A percentile compares a stretch with the other conserved stretches of the same genome.
Conservation (phyloP, 2,329 filamentous ascomycete genomes). For the Fusarium oxysporum region DNA sequence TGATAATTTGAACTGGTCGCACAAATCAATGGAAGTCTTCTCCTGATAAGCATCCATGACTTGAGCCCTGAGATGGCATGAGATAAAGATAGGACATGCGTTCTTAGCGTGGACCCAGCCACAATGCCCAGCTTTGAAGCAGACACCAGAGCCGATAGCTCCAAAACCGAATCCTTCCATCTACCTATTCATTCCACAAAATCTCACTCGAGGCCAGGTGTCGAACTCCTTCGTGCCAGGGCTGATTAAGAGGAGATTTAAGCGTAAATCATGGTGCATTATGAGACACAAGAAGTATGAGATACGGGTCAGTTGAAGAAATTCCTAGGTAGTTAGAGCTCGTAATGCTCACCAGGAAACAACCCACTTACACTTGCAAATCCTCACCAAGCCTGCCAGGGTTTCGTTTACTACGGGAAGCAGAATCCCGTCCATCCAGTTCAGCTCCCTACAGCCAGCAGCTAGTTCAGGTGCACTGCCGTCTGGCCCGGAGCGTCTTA, state of each 20-base stretch:
- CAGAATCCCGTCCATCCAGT: neutral
- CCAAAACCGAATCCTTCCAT: constrained; percentile 4
- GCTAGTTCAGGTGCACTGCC: neutral
- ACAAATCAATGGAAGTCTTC: neutral
- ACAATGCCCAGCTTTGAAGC: constrained; percentile 20
- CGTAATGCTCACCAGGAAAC: constrained; percentile 1
- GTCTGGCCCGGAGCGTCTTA: constrained; percentile 9
- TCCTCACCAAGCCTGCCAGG: constrained; percentile 24
- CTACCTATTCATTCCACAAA: constrained; percentile 28
- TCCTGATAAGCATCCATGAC: constrained; percentile 21
- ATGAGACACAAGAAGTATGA: neutral
- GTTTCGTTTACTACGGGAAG: constrained; percentile 1
- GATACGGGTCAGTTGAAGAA: neutral
- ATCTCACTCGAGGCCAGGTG: constrained; percentile 11
- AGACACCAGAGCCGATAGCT: constrained; percentile 4
- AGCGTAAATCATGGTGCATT: neutral
- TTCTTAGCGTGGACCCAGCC: constrained; percentile 37
- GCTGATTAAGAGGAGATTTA: neutral
- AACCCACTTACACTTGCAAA: constrained; percentile 32
- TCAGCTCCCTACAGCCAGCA: neutral
- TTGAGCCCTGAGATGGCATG: constrained; percentile 6
- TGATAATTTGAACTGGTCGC: neutral
- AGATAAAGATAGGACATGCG: constrained; percentile 38
- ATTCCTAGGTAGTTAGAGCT: neutral
- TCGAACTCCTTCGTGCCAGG: neutral